Evolutionary conservation across 352 stramenopile genomes (phyloP).

Genomic region (Phytopythium helicoides): DNA sequence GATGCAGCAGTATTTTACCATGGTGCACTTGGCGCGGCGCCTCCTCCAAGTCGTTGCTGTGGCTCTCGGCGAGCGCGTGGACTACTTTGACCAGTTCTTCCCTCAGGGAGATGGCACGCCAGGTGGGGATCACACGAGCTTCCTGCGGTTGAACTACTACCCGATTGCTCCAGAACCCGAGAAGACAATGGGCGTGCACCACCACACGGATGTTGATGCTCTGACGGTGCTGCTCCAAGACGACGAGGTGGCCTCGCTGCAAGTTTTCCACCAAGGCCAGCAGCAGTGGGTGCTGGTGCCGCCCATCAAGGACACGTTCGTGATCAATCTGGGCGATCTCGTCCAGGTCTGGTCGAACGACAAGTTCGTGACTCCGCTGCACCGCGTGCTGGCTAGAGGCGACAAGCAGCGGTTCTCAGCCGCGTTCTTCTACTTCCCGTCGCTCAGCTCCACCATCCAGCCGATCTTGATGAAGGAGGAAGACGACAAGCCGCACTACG

Average conservation of each 20-base stretch:
- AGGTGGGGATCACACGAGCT: neutral
- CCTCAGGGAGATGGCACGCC: neutral
- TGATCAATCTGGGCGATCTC: slow-evolving; percentile 63
- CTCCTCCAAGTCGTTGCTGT: slow-evolving; percentile 30
- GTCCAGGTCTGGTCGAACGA: slow-evolving; percentile 52
- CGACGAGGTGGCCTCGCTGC: slow-evolving; percentile 38
- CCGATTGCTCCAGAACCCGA: slow-evolving; percentile 33
- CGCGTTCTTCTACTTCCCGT: slow-evolving; percentile 65
- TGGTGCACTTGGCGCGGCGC: slow-evolving; percentile 24
- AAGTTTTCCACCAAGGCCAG: slow-evolving; percentile 36
- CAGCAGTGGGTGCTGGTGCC: slow-evolving; percentile 37
- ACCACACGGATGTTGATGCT: slow-evolving; percentile 42
- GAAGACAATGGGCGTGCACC: slow-evolving; percentile 31
- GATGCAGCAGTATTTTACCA: slow-evolving; percentile 18
- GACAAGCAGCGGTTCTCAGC: slow-evolving; percentile 32
- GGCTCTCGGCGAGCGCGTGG: slow-evolving; percentile 19
- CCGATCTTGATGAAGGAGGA: slow-evolving; percentile 25
- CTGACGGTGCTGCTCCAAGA: slow-evolving; percentile 54
- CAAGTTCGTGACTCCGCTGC: slow-evolving; percentile 38
- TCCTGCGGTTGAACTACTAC: slow-evolving; percentile 87
- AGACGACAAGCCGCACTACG: slow-evolving; percentile 5
- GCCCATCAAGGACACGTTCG: slow-evolving; percentile 30
- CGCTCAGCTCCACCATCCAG: slow-evolving; percentile 49
- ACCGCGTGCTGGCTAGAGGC: slow-evolving; percentile 36
- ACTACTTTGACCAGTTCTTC: slow-evolving; percentile 38